Base-by-base conservation (phyloP, 1,284 basidiomycete species). In the Boletus coffeatus region DNA sequence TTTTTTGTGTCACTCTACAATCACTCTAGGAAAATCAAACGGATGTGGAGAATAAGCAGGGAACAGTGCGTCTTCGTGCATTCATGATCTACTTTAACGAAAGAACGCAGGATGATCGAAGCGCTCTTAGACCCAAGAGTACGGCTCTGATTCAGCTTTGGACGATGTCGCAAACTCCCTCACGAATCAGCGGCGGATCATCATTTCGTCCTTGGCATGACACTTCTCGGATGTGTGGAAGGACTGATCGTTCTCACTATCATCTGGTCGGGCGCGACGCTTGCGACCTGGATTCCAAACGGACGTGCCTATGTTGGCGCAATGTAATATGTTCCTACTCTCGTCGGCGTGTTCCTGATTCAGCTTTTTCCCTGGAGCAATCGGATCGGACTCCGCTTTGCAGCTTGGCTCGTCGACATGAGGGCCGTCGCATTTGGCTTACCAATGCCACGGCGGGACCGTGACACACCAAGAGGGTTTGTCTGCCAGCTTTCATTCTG, bases 121-220 rank as follows among this genome's bases (percentile, higher is more conserved):
- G 83, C 87, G 0, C 72, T 91, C 1, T 65, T 68, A 2, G 89
- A 90, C 69, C 84, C 87, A 90, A 90, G 32, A 32, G 32, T 32
- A 32, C 5, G 32, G 32, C 32, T 32, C 32, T 32, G 5, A 32
- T 32, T 32, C 32, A 32, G 5, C 32, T 1, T 72, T 89, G 63
- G 79, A 83, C 71, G 87, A 86, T 67, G 73, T 91, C 6, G 85
- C 88, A 5, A 90, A 89, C 72, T 88, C 86, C 14, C 78, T 91
- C 55, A 87, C 85, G 52, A 90, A 89, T 68, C 88, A 90, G 70
- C 79, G 81, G 11, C 79, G 82, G 64, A 83, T 90, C 66, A 90
- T 92, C 67, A 80, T 89, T 60, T 78, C 80, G 16, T 82, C 82
- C 0, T 88, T 1, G 81, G 90, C 63, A 90, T 89, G 2, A 88